Conservation (phyloP, 2,329 filamentous ascomycete species). For the Colletotrichum endophyticum region DNA sequence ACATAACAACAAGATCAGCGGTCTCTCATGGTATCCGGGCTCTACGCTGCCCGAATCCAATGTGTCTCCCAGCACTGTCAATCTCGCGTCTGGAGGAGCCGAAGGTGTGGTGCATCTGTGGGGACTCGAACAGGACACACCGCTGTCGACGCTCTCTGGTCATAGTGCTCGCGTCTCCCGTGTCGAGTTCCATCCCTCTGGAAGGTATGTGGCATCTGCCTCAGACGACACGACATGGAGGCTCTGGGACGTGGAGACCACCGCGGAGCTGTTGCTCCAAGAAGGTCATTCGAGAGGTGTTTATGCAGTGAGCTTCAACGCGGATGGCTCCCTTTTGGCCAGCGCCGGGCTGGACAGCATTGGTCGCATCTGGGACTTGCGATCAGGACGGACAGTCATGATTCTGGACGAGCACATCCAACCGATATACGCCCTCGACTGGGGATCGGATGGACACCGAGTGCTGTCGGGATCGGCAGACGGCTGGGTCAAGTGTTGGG, state of each 20-base stretch:
- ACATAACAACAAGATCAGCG: slow-evolving; percentile 88
- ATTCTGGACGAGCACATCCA: slow-evolving; percentile 85
- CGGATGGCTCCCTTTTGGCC: slow-evolving; percentile 87
- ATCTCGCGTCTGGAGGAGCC: slow-evolving; percentile 88
- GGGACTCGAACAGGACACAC: slow-evolving; percentile 87
- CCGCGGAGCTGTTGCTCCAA: slow-evolving; percentile 83
- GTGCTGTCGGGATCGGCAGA: slow-evolving; percentile 92
- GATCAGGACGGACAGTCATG: slow-evolving; percentile 93
- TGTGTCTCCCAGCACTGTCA: slow-evolving; percentile 76
- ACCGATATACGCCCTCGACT: slow-evolving; percentile 91
- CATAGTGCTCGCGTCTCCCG: slow-evolving; percentile 89
- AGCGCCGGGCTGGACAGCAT: slow-evolving; percentile 95
- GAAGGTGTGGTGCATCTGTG: slow-evolving; percentile 89
- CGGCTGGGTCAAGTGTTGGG: slow-evolving; percentile 98
- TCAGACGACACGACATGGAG: slow-evolving; percentile 98
- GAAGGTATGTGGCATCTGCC: slow-evolving; percentile 86
- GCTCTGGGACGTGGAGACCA: slow-evolving; percentile 90
- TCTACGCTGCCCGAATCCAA: slow-evolving; percentile 75
- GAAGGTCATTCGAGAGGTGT: slow-evolving; percentile 96
- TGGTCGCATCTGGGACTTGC: slow-evolving; percentile 92
- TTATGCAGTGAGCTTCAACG: slow-evolving; percentile 88
- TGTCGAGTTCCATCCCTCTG: slow-evolving; percentile 93
- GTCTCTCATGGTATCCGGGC: slow-evolving; percentile 87
- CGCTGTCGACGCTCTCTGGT: slow-evolving; percentile 79
- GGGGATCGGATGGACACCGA: slow-evolving; percentile 90